phyloP scores from a whole-genome alignment of 139 green algal species.

The Raphidocelis subcapitata region DNA sequence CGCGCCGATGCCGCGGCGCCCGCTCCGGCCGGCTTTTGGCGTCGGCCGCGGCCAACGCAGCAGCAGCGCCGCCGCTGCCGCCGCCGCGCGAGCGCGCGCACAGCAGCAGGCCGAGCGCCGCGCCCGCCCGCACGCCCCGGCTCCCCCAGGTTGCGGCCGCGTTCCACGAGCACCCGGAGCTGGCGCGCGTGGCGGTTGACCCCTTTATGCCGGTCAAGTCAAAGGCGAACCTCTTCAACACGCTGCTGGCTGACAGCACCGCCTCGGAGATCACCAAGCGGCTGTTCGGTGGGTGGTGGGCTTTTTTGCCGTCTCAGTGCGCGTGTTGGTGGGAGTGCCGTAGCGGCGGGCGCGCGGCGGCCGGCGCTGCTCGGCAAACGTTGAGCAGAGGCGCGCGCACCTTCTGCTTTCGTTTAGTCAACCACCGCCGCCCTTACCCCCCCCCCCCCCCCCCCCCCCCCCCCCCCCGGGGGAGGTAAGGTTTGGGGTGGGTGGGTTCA shows the following conservation, averaged over 20 bases:
- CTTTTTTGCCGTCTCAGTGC: too few species aligned
- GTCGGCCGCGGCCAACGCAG: too few species aligned
- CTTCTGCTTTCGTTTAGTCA: neutral
- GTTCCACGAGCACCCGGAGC: conserved; percentile 36
- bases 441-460: too few species aligned
- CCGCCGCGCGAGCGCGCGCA: too few species aligned
- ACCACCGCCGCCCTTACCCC: neutral
- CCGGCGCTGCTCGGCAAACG: neutral
- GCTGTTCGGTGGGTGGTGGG: conserved; percentile 44
- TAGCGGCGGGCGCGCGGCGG: neutral
- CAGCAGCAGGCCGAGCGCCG: too few species aligned
- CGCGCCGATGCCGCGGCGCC: too few species aligned
- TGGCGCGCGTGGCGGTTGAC: conserved; percentile 50
- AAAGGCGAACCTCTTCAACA: conserved; percentile 43
- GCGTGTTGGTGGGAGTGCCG: too few species aligned
- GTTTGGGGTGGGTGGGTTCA: too few species aligned
- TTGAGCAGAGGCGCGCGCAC: neutral
- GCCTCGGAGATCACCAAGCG: conserved; percentile 51
- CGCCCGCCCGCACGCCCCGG: too few species aligned
- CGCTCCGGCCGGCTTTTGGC: too few species aligned
- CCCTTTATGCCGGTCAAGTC: conserved; percentile 43
- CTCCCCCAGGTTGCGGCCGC: conserved; percentile 29
- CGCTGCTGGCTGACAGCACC: conserved; percentile 36
- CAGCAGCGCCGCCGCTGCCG: neutral
- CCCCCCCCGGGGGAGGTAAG: too few species aligned